phyloP scores from a whole-genome alignment of 1,284 basidiomycete species.

The Papiliotrema nemorosa region DNA sequence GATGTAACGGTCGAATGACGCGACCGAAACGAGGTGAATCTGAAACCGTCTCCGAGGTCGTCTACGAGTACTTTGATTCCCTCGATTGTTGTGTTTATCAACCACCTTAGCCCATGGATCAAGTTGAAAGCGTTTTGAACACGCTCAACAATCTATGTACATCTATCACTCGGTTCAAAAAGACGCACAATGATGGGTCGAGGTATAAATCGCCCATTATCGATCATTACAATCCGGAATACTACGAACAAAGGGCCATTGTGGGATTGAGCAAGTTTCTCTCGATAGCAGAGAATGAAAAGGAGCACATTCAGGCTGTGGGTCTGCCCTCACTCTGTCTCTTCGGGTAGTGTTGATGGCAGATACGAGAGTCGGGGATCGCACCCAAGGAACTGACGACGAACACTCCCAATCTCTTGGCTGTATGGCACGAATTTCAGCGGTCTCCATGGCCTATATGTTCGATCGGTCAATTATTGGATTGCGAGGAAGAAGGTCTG shows the following conservation, averaged over 20 bases:
- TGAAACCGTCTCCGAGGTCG: no score
- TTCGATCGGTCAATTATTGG: constrained; percentile 30
- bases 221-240: constrained; percentile 37
- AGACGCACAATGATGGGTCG: constrained; percentile 9
- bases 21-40: no score
- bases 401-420: constrained; percentile 35
- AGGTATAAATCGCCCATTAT: constrained; percentile 36
- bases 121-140: neutral
- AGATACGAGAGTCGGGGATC: constrained; percentile 12
- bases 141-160: constrained; percentile 4
- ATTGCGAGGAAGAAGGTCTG: constrained; percentile 14
- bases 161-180: constrained; percentile 13
- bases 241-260: constrained; percentile 29
- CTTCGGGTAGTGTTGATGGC: neutral
- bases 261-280: constrained; percentile 36
- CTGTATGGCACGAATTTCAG: constrained; percentile 41
- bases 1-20: no score
- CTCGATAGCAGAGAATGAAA: constrained; percentile 26
- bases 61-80: no score
- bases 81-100: no score
- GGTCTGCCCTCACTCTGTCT: constrained; percentile 4
- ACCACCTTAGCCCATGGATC: constrained; percentile 2
- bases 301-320: constrained; percentile 30
- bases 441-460: constrained; percentile 28
- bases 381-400: constrained; percentile 30